A percentile compares a stretch with the other conserved stretches of the same genome.
phyloP scores from a whole-genome alignment of 108 stramenopile genomes.

The Pseudonitzschia delicatissima region DNA sequence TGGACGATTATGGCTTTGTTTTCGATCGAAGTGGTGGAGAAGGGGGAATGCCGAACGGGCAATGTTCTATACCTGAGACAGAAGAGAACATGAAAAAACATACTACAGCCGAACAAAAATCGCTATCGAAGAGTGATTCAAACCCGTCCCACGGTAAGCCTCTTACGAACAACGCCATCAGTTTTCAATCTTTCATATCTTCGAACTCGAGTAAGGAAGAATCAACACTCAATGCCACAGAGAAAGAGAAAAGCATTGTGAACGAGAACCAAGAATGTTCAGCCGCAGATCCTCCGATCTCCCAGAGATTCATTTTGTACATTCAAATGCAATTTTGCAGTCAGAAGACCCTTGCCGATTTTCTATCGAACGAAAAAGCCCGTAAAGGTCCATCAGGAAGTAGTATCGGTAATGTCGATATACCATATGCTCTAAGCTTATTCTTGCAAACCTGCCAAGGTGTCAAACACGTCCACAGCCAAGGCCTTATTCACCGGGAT shows the following conservation, averaged over 20 bases:
- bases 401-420: constrained; percentile 46
- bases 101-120: background rate
- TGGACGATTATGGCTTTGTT: constrained; percentile 45
- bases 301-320: constrained; percentile 68
- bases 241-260: background rate
- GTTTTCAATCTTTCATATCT: constrained; percentile 4
- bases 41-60: background rate
- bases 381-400: constrained; percentile 36
- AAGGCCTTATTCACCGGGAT: constrained; percentile 94
- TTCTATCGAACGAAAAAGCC: constrained; percentile 56
- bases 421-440: constrained; percentile 70
- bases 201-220: constrained; percentile 22
- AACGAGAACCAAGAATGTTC: background rate
- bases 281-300: background rate
- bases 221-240: constrained; percentile 3
- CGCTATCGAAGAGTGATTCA: background rate
- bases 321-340: constrained; percentile 98
- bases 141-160: background rate
- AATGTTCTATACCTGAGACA: background rate
- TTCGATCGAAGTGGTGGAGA: constrained; percentile 34
- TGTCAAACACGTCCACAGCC: constrained; percentile 87
- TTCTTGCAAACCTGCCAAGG: constrained; percentile 91
- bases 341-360: constrained; percentile 85
- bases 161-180: background rate
- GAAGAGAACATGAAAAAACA: background rate